These are phyloP conservation scores for Albifimbria verrucaria DNA, from an alignment of 2,329 filamentous ascomycete genomes.

Conservation along the genomic window DNA sequence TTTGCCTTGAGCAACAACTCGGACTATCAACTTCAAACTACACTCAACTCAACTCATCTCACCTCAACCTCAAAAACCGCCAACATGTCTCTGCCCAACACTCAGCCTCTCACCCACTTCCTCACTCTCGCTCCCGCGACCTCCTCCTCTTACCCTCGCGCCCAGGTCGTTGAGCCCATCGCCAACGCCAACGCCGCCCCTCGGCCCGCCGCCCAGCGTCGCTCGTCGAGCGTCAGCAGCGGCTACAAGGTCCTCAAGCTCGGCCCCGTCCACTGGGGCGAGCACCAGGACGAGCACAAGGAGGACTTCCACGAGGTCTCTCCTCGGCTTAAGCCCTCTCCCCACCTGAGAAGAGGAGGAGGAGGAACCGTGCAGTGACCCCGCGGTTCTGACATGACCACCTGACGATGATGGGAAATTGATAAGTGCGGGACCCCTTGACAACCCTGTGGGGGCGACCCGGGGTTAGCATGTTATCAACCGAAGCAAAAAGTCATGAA, in stretches of 20 bases:
- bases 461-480: background rate
- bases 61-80: background rate
- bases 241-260: conserved; percentile 58
- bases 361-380: background rate
- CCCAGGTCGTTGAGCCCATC: conserved; percentile 13
- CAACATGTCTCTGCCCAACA: conserved; percentile 1
- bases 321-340: background rate
- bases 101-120: conserved; percentile 1
- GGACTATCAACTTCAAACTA: too few species aligned
- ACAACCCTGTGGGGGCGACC: background rate
- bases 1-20: background rate
- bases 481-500: background rate
- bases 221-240: conserved; percentile 46
- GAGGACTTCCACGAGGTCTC: conserved; percentile 50
- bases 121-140: conserved; percentile 57
- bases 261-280: conserved; percentile 61
- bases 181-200: conserved; percentile 18
- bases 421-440: background rate
- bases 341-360: too few species aligned
- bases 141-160: conserved; percentile 52
- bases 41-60: background rate
- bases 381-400: background rate
- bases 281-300: conserved; percentile 54
- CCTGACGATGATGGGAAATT: background rate
- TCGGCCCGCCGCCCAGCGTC: conserved; percentile 31